Evolutionary conservation across 208 protist genomes (phyloP).

Genomic region (Herpetomonas samuelpessoai): DNA sequence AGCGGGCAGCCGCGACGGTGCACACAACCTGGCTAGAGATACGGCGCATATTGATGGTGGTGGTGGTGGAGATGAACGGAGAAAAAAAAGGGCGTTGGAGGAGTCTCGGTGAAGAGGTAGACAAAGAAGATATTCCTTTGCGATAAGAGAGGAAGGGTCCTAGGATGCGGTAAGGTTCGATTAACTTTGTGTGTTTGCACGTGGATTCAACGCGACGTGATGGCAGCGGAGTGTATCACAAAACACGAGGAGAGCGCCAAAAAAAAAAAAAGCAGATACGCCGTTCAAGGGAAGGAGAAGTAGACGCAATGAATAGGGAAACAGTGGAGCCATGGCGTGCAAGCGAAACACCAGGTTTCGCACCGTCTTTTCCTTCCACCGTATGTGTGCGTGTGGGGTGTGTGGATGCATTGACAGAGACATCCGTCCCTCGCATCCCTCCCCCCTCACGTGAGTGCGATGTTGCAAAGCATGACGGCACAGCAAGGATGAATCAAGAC

Average conservation of each 20-base stretch:
- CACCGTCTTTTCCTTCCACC: no score
- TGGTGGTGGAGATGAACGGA: slow-evolving; percentile 6
- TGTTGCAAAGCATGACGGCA: no score
- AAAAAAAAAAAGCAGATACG: slow-evolving; percentile 1
- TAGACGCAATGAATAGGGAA: no score
- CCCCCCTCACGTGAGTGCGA: no score
- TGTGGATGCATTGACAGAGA: no score
- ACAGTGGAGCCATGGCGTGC: no score
- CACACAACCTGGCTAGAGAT: slow-evolving; percentile 59
- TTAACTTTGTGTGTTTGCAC: background rate
- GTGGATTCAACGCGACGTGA: background rate
- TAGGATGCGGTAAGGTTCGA: background rate
- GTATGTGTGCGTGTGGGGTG: no score
- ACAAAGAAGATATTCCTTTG: background rate
- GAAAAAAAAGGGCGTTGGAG: slow-evolving; percentile 6
- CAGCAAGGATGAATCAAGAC: no score
- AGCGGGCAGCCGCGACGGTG: slow-evolving; percentile 42
- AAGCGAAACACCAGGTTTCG: no score
- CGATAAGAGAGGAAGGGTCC: no score
- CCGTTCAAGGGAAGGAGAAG: no score
- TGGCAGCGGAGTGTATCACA: background rate
- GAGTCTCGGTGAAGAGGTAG: background rate
- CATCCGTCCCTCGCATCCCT: no score
- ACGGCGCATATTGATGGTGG: slow-evolving; percentile 52
- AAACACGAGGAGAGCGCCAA: background rate